phyloP scores from a whole-genome alignment of 345 rosid genomes.

The Syzygium aqueum region DNA sequence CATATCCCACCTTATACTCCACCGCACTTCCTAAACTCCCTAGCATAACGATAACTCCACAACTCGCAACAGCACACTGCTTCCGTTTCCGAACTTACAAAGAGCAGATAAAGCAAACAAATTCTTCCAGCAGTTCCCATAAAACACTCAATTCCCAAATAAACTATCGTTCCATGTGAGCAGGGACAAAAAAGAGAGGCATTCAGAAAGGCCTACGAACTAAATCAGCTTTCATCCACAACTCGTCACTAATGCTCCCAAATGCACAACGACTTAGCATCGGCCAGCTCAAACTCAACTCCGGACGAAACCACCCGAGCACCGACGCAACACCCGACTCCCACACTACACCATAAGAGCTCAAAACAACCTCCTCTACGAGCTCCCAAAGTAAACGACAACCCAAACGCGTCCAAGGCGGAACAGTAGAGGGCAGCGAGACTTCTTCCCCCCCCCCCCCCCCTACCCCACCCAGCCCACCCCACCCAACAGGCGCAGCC shows the following conservation, averaged over 20 bases:
- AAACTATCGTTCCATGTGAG: neutral
- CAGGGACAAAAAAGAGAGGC: neutral
- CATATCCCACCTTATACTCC: neutral
- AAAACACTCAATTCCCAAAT: neutral
- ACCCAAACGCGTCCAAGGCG: neutral
- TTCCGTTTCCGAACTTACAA: neutral
- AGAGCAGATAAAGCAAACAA: neutral
- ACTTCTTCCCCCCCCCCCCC: neutral
- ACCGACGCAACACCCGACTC: neutral
- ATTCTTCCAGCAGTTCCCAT: neutral
- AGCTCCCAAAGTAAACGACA: neutral
- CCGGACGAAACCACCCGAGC: neutral
- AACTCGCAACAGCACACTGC: neutral
- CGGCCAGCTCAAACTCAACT: neutral
- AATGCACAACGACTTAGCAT: neutral
- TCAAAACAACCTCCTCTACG: neutral
- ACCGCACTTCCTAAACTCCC: neutral
- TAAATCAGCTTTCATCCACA: neutral
- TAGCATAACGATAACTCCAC: neutral
- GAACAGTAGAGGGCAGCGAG: neutral
- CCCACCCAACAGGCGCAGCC: neutral
- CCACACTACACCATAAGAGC: neutral
- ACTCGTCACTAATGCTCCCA: neutral
- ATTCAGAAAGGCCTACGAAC: neutral
- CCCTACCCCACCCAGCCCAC: neutral